A percentile compares a stretch with the other conserved stretches of the same genome.
phyloP scores from a whole-genome alignment of 306 rosid genomes.

The Albizia julibrissin region DNA sequence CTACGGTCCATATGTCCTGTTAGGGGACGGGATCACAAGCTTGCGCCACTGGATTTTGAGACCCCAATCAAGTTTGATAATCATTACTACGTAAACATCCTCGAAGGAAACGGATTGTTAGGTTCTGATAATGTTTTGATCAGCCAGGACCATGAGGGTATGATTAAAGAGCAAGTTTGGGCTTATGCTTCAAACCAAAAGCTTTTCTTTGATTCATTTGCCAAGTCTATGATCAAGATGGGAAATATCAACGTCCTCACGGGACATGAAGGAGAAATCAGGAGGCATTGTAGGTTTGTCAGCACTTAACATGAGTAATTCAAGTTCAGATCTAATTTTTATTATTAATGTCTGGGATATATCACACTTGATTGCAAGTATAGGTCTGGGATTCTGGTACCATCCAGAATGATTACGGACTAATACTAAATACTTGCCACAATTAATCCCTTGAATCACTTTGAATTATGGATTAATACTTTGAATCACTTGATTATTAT shows the following conservation, averaged over 20 bases:
- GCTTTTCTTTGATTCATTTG: conserved; percentile 69
- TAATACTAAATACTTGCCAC: background rate
- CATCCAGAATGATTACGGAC: background rate
- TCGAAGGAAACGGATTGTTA: conserved; percentile 73
- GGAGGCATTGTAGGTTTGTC: conserved; percentile 74
- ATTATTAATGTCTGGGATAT: background rate
- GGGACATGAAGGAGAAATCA: conserved; percentile 62
- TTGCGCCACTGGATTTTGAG: conserved; percentile 67
- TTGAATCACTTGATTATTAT: background rate
- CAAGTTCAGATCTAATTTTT: background rate
- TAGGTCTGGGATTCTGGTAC: background rate
- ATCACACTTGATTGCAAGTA: background rate
- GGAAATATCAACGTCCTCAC: conserved; percentile 79
- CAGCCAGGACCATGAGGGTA: conserved; percentile 58
- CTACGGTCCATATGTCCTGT: conserved; percentile 73
- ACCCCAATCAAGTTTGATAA: conserved; percentile 83
- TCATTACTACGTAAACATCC: conserved; percentile 68
- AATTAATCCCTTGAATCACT: too few relatives aligned
- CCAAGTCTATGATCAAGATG: conserved; percentile 77
- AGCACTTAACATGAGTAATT: conserved; percentile 29
- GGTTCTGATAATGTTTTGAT: conserved; percentile 75
- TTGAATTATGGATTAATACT: too few relatives aligned
- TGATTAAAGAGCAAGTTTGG: conserved; percentile 56
- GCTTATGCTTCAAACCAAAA: conserved; percentile 66
- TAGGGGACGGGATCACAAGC: conserved; percentile 54